Conservation (phyloP, 2,329 filamentous ascomycete species). For the Dothideomycetidae sp. region DNA sequence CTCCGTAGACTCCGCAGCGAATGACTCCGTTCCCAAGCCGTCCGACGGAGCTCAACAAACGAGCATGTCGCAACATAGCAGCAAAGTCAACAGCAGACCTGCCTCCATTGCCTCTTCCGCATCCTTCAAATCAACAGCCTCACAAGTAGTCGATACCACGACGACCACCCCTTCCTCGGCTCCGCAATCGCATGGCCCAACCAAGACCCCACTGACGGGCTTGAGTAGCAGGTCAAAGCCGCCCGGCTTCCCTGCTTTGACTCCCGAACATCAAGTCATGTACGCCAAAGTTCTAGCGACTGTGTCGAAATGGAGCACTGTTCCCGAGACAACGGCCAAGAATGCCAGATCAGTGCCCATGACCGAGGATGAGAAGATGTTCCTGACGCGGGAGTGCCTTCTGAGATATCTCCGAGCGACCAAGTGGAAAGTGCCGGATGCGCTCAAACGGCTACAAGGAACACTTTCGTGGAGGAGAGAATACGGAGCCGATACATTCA, state of each 20-base stretch:
- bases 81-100: constrained; percentile 2
- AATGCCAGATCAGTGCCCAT: constrained; percentile 47
- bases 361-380: constrained; percentile 68
- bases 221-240: constrained; percentile 41
- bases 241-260: constrained; percentile 44
- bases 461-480: constrained; percentile 83
- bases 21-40: too few species aligned
- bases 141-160: constrained; percentile 14
- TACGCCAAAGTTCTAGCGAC: constrained; percentile 62
- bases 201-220: constrained; percentile 21
- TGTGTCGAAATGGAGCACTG: constrained; percentile 55
- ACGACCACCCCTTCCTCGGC: constrained; percentile 14
- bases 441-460: constrained; percentile 62
- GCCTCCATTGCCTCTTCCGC: constrained; percentile 10
- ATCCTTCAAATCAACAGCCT: constrained; percentile 18
- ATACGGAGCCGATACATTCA: constrained; percentile 68
- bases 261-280: constrained; percentile 63
- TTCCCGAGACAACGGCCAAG: constrained; percentile 50
- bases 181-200: constrained; percentile 15
- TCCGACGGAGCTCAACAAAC: neutral
- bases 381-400: constrained; percentile 83
- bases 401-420: constrained; percentile 85
- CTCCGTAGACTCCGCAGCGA: too few species aligned
- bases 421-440: constrained; percentile 69
- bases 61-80: neutral